A percentile compares a stretch with the other conserved stretches of the same genome.
phyloP scores from a whole-genome alignment of 495 filamentous ascomycete genomes.

The Lentithecium fluviatile region DNA sequence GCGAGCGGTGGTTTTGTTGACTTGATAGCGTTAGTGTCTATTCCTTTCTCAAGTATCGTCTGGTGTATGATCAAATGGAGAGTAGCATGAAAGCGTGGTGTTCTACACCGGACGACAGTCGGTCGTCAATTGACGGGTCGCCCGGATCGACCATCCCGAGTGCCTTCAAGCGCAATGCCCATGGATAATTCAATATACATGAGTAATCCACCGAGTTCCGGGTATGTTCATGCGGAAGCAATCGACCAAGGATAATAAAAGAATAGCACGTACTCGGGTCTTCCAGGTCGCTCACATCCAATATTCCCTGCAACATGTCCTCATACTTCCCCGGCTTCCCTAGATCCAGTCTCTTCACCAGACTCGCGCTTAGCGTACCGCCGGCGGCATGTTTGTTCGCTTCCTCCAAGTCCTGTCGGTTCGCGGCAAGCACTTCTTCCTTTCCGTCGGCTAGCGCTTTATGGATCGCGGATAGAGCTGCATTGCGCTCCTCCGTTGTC shows the following conservation, averaged over 20 bases:
- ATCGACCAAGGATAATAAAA: neutral
- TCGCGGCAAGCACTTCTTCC: slow-evolving; percentile 78
- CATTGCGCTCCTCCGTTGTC: slow-evolving; percentile 59
- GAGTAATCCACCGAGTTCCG: too few relatives aligned
- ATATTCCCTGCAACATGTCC: slow-evolving; percentile 94
- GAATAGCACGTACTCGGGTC: slow-evolving; percentile 70
- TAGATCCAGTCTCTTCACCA: slow-evolving; percentile 89
- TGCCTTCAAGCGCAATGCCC: too few relatives aligned
- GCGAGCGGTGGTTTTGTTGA: slow-evolving; percentile 78
- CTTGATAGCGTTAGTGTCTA: slow-evolving; percentile 45
- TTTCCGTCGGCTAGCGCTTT: slow-evolving; percentile 63
- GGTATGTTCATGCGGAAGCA: too few relatives aligned
- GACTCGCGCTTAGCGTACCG: slow-evolving; percentile 75
- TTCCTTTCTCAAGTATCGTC: too few relatives aligned
- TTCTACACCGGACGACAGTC: too few relatives aligned
- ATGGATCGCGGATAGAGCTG: slow-evolving; percentile 80
- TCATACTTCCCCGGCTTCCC: slow-evolving; percentile 87
- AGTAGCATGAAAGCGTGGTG: too few relatives aligned
- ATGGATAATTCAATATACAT: too few relatives aligned
- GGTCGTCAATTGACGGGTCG: too few relatives aligned
- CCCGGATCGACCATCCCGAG: too few relatives aligned
- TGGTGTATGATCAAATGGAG: too few relatives aligned
- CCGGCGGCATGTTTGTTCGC: slow-evolving; percentile 69
- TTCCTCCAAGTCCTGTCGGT: slow-evolving; percentile 71
- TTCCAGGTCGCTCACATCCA: slow-evolving; percentile 80